Base-by-base conservation (phyloP, 169 alveolate species). In the Plasmodium gallinaceum region DNA sequence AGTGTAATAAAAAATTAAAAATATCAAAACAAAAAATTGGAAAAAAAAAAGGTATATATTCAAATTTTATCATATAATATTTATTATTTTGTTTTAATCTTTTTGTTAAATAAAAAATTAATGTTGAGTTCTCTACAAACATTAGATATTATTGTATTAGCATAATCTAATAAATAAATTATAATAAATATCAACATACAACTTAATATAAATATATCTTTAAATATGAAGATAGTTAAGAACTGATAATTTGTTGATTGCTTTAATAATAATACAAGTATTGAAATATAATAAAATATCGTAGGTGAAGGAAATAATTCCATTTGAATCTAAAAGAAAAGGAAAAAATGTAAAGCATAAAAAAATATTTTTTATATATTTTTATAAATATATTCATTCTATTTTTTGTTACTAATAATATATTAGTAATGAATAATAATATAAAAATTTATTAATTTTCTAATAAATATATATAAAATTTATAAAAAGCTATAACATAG, bases 81-180 rank as follows among this genome's bases (percentile, higher is more conserved):
- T 32, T 32, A 32, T 75, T 46, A 2, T 65, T 52, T 39, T 52
- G 14, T 78, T 45, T 65, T 78, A 24, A 48, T 64, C 68, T 66
- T 78, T 70, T 78, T 78, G 46, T 48, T 51, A 69, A 78, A 46
- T 58, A 78, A 32, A 54, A 78, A 78, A 42, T 69, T 64, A 42
- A 78, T 78, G 70, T 66, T 66, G 16, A 78, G 76, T 45, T 78
- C 89, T 18, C 64, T 78, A 76, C 89, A 78, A 51, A 78, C 65
- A 37, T 65, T 65, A 16, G 78, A 57, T 64, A 78, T 65, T 64
- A 78, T 26, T 39, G 89, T 78, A 60, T 78, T 22, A 1, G 89
- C 57, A 78, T 78, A 78, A 66, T 78, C 89, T 64, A 78, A 51
- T 42, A 78, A 65, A 62, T 78, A 78, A 45, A 78, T 20, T 12